These are phyloP conservation scores for Apiospora aurea DNA, from an alignment of 2,329 filamentous ascomycete genomes.

Conservation along the genomic window DNA sequence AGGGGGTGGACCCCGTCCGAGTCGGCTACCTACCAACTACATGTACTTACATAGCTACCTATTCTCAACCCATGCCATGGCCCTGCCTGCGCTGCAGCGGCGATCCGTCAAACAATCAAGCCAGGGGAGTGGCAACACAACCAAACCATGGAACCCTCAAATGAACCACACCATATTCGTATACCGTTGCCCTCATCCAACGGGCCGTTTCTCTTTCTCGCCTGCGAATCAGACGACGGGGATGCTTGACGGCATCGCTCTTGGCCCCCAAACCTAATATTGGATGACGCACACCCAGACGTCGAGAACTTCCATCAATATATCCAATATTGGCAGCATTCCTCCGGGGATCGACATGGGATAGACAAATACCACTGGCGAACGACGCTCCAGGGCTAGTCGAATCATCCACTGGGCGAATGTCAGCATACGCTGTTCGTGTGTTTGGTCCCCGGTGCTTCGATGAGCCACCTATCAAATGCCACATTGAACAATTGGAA, in stretches of 20 bases:
- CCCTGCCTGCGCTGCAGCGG: neutral
- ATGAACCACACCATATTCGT: neutral
- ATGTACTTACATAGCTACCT: neutral
- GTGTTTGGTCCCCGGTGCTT: neutral
- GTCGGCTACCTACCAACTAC: neutral
- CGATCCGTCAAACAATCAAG: neutral
- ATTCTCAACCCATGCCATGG: neutral
- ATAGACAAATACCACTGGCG: neutral
- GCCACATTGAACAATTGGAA: neutral
- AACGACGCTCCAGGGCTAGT: neutral
- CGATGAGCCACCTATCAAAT: neutral
- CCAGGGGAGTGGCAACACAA: neutral
- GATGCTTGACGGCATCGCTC: neutral
- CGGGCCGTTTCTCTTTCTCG: neutral
- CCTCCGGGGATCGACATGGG: neutral
- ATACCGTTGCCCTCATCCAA: neutral
- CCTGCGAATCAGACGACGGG: neutral
- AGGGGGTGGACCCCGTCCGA: neutral
- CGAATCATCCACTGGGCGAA: neutral
- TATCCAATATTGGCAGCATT: neutral
- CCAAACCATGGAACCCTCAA: neutral
- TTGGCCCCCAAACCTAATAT: neutral
- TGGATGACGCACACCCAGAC: neutral
- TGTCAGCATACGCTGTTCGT: neutral
- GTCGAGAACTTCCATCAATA: neutral